Evolutionary conservation across 257 asterid genomes (phyloP), one percentile per base, ranked within the genome.

Genomic region (Lycium ferocissimum): DNA sequence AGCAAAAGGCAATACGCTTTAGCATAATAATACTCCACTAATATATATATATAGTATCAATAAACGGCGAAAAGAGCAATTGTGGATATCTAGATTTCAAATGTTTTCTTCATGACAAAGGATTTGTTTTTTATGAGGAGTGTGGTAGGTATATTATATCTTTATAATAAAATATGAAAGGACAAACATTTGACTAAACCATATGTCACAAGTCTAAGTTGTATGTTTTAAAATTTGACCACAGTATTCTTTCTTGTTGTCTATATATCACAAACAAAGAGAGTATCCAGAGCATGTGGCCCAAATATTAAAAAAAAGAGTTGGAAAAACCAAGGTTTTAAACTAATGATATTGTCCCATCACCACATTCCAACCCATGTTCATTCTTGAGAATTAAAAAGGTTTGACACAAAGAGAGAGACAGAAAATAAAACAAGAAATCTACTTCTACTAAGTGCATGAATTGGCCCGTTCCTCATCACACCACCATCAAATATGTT

Each of bases 341-440:
- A 22, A 72, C 87, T 67, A 89, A 89, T 92, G 85, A 89, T 92
- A 65, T 66, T 90, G 93, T 87, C 87, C 84, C 91, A 84, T 90
- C 85, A 89, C 82, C 87, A 81, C 63, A 84, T 66, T 83, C 84
- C 81, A 88, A 85, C 85, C 83, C 82, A 81, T 85, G 35, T 71
- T 85, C 80, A 87, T 85, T 86, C 84, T 85, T 84, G 38, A 87
- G 80, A 80, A 67, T 80, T 22, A 40, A 57, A 83, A 38, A 40
- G n/a, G 81, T 54, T 51, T 79, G n/a, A 78, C 40, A 79, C 11
- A 12, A 6, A 37, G n/a, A 9, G 10, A 14, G 20, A 15, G 12
- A 71, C 70, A 87, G 38, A 13, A 17, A 70, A 70, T 53, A 70
- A 70, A 86, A 65, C 33, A 37, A 6, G 13, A 20, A n/a, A 56